Percentiles rank a stretch among this genome's conserved stretches.
These are phyloP conservation scores for Cladosporium austrohemisphaericum DNA, from an alignment of 2,329 filamentous ascomycete genomes.

Conservation along the genomic window DNA sequence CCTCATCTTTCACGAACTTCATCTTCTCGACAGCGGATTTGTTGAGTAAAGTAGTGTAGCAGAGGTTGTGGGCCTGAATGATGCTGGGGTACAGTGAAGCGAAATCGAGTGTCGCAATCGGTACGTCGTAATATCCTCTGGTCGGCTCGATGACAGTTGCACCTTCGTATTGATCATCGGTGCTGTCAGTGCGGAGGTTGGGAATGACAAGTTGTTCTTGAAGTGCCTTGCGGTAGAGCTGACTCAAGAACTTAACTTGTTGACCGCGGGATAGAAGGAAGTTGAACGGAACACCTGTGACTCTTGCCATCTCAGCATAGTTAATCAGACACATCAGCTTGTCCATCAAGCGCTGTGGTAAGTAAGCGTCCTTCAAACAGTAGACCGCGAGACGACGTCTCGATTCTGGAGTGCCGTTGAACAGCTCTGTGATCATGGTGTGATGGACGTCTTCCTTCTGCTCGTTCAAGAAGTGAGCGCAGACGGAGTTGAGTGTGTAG, in stretches of 20 bases:
- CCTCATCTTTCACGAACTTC: slow-evolving; percentile 76
- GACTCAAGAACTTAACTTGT: slow-evolving; percentile 96
- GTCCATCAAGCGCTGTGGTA: slow-evolving; percentile 91
- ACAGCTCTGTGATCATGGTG: slow-evolving; percentile 98
- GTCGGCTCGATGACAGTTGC: slow-evolving; percentile 96
- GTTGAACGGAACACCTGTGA: slow-evolving; percentile 97
- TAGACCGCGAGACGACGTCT: slow-evolving; percentile 87
- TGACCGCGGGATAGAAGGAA: slow-evolving; percentile 87
- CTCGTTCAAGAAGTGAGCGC: slow-evolving; percentile 88
- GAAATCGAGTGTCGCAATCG: slow-evolving; percentile 96
- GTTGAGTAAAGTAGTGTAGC: slow-evolving; percentile 89
- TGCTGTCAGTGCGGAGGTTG: slow-evolving; percentile 66
- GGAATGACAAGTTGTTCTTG: slow-evolving; percentile 94
- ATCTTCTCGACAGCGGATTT: slow-evolving; percentile 73
- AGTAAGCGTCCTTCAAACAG: slow-evolving; percentile 94
- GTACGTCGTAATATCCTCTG: slow-evolving; percentile 89
- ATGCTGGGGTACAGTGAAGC: slow-evolving; percentile 98
- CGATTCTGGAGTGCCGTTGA: slow-evolving; percentile 93
- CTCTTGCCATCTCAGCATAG: slow-evolving; percentile 99
- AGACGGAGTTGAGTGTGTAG: slow-evolving; percentile 96
- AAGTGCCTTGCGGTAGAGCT: slow-evolving; percentile 89
- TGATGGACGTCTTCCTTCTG: slow-evolving; percentile 99
- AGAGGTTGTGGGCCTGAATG: slow-evolving; percentile 97
- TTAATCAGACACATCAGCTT: slow-evolving; percentile 98
- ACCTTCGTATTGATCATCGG: slow-evolving; percentile 91